Percentiles rank a stretch among this genome's conserved stretches.
Evolutionary conservation across 495 filamentous ascomycete species (phyloP).

Genomic region (Podospora bellae-mahoneyi): DNA sequence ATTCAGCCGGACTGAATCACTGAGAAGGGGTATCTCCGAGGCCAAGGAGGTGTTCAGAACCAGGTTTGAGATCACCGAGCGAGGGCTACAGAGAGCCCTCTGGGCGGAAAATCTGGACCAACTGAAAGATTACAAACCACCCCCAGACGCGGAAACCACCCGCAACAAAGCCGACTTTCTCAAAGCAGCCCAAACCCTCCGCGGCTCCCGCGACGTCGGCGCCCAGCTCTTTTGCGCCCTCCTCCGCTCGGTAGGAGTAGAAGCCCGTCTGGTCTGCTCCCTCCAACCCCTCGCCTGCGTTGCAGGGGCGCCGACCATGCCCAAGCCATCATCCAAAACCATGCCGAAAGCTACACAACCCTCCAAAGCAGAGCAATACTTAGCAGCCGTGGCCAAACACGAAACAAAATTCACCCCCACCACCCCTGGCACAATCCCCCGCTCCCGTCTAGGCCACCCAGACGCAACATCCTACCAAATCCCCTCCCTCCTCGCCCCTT

Average conservation of each 20-base stretch:
- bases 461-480: conserved; percentile 38
- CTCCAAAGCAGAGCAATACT: conserved; percentile 32
- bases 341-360: conserved; percentile 19
- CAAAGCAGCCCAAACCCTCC: conserved; percentile 57
- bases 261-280: conserved; percentile 88
- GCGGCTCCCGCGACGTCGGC: conserved; percentile 84
- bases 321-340: conserved; percentile 45
- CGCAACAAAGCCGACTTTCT: conserved; percentile 68
- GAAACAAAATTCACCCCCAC: conserved; percentile 24
- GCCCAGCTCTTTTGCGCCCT: conserved; percentile 87
- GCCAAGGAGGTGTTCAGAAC: conserved; percentile 62
- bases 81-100: conserved; percentile 64
- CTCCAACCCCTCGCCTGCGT: conserved; percentile 77
- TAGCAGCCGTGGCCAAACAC: conserved; percentile 35
- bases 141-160: conserved; percentile 50
- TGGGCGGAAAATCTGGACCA: conserved; percentile 66
- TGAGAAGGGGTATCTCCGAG: conserved; percentile 73
- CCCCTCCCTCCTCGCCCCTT: conserved; percentile 26
- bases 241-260: conserved; percentile 70
- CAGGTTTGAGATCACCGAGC: conserved; percentile 65
- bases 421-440: conserved; percentile 24
- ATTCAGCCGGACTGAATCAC: conserved; percentile 64
- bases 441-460: conserved; percentile 43
- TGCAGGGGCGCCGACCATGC: conserved; percentile 46
- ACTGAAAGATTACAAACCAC: conserved; percentile 53